Base-by-base conservation (phyloP, 345 rosid species). In the Dipteronia dyeriana region DNA sequence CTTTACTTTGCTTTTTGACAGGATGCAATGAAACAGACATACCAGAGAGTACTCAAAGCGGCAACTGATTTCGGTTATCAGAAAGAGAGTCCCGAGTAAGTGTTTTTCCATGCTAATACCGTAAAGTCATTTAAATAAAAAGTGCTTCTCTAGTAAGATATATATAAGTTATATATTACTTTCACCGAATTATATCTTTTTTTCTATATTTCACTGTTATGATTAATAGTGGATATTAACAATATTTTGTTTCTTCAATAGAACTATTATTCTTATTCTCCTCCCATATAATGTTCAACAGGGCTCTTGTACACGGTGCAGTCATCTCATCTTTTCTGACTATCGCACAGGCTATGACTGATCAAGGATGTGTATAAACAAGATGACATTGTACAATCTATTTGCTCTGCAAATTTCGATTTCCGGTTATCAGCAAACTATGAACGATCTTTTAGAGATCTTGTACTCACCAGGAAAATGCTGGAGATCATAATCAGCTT, bases 21-120 rank as follows among this genome's bases (percentile, higher is more conserved):
- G 98, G 98, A 96, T 78, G 97, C 99, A 75, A 88, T 96, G 92
- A 96, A 91, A 80, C 99, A 96, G 83, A 92, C 89, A 73, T 94
- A 90, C 82, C 91, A 90, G 76, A 87, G 92, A 87, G 95, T 94
- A 75, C 90, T 91, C 54, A 96, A 94, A 87, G 97, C 97, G 60
- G 98, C 99, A 43, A 84, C 79, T 71, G 99, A 94, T 87, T 96
- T 96, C 13, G 98, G 97, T 71, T 96, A 94, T 84, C 95, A 89
- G 75, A 96, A 92, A 82, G 99, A 96, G 61, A 94, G 88, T 78
- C 97, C 99, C 0, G 99, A 96, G 99, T 96, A 88, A 82, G 97
- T 87, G 2, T 71, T 67, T 83, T 80, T 76, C 62, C 59, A 3
- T 9, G 45, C 45, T 41, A 41, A 41, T 41, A 41, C 11, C 45